Evolutionary conservation across 306 rosid species (phyloP).

Genomic region (Corylus heterophylla): DNA sequence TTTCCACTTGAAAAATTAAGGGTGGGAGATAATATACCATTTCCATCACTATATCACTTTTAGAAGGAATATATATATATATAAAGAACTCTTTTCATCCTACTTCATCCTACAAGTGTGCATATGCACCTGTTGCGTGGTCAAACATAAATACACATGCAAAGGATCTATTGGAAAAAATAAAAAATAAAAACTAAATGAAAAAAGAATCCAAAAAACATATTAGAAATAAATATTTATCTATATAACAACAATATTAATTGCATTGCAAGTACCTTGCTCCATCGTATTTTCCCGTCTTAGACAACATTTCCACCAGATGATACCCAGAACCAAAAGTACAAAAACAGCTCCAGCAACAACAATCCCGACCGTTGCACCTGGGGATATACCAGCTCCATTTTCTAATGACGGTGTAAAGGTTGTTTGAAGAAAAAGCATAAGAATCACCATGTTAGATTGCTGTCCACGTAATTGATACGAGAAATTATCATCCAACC

Average conservation of each 20-base stretch:
- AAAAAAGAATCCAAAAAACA: neutral
- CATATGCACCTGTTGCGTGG: too few relatives aligned
- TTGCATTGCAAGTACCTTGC: conserved; percentile 29
- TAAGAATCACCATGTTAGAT: neutral
- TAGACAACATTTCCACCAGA: conserved; percentile 36
- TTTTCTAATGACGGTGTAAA: conserved; percentile 16
- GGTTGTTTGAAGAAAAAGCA: conserved; percentile 18
- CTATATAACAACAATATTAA: neutral
- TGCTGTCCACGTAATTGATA: neutral
- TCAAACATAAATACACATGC: neutral
- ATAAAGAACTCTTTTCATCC: too few relatives aligned
- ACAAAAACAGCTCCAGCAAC: conserved; percentile 23
- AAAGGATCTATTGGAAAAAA: too few relatives aligned
- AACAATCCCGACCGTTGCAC: conserved; percentile 31
- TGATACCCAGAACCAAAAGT: conserved; percentile 20
- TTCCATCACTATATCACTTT: too few relatives aligned
- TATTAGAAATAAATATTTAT: neutral
- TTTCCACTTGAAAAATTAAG: too few relatives aligned
- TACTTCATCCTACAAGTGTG: too few relatives aligned
- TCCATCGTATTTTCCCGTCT: conserved; percentile 19
- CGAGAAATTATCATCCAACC: neutral
- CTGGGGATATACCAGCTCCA: conserved; percentile 25
- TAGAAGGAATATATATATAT: too few relatives aligned
- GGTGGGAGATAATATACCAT: too few relatives aligned
- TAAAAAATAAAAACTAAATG: neutral